Conservation (phyloP, 2,329 filamentous ascomycete genomes). For the Xylariaceae sp. region DNA sequence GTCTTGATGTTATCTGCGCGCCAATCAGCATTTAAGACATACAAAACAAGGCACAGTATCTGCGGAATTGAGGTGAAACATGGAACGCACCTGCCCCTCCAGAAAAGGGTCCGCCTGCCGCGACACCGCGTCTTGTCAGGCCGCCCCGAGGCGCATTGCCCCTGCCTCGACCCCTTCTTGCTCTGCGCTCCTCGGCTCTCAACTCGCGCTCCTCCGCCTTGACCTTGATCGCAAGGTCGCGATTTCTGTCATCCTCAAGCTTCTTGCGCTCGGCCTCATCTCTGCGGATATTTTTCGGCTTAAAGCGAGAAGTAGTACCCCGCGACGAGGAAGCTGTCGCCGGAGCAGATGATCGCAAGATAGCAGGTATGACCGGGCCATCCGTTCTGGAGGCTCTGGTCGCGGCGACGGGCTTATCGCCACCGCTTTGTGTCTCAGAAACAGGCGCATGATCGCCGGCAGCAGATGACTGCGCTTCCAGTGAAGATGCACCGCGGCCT, state of each 20-base stretch:
- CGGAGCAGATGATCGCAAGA: constrained; percentile 27
- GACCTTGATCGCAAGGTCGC: constrained; percentile 28
- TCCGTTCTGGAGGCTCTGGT: constrained; percentile 9
- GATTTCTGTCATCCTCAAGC: constrained; percentile 37
- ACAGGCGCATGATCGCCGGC: constrained; percentile 11
- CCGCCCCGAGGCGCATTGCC: constrained; percentile 30
- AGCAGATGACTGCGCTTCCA: constrained; percentile 11
- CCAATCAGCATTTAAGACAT: constrained; percentile 3
- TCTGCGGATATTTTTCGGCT: constrained; percentile 45
- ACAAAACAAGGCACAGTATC: not conserved
- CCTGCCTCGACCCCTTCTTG: constrained; percentile 35
- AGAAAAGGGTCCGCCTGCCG: constrained; percentile 36
- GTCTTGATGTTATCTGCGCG: constrained; percentile 26
- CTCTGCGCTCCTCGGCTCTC: constrained; percentile 32
- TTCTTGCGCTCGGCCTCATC: constrained; percentile 46
- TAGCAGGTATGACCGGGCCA: constrained; percentile 14
- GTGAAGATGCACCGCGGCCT: constrained; percentile 19
- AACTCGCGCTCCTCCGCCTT: constrained; percentile 32
- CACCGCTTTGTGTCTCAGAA: constrained; percentile 4
- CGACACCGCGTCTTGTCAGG: constrained; percentile 29
- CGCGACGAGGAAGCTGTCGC: constrained; percentile 35
- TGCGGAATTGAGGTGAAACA: not conserved
- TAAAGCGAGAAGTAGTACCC: constrained; percentile 37
- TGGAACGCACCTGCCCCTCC: constrained; percentile 26
- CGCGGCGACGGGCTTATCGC: constrained; percentile 3